Evolutionary conservation across 2,329 filamentous ascomycete genomes (phyloP).

Genomic region (Fusarium begoniae): DNA sequence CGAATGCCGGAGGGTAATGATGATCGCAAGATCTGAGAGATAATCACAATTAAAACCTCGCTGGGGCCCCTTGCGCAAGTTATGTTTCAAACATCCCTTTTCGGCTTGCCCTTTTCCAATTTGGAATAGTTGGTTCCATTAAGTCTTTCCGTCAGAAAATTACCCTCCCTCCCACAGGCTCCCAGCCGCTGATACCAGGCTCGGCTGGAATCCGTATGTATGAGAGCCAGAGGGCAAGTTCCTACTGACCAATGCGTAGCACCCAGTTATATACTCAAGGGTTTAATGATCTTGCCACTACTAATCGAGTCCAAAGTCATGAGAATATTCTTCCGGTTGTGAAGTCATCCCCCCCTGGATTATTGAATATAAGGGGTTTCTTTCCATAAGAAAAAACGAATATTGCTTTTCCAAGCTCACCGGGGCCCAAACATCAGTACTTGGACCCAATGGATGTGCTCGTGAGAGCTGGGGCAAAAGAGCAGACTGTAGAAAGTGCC

Average conservation of each 20-base stretch:
- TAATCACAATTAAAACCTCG: constrained; percentile 36
- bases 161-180: neutral
- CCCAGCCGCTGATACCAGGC: constrained; percentile 15
- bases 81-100: constrained; percentile 40
- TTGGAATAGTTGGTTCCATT: constrained; percentile 29
- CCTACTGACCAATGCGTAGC: neutral
- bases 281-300: neutral
- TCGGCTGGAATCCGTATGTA: constrained; percentile 28
- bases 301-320: neutral
- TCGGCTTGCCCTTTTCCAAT: constrained; percentile 29
- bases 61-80: constrained; percentile 30
- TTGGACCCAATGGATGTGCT: neutral
- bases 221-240: neutral
- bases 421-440: neutral
- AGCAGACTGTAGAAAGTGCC: constrained; percentile 29
- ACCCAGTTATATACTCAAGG: neutral
- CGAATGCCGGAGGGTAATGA: constrained; percentile 28
- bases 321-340: neutral
- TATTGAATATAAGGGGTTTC: neutral
- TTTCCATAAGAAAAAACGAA: neutral
- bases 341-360: no score
- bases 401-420: neutral
- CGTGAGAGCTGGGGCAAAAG: constrained; percentile 7
- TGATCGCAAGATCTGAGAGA: constrained; percentile 34
- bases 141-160: constrained; percentile 11